phyloP scores from a whole-genome alignment of 2,329 filamentous ascomycete species.

The Trichoderma sp. region DNA sequence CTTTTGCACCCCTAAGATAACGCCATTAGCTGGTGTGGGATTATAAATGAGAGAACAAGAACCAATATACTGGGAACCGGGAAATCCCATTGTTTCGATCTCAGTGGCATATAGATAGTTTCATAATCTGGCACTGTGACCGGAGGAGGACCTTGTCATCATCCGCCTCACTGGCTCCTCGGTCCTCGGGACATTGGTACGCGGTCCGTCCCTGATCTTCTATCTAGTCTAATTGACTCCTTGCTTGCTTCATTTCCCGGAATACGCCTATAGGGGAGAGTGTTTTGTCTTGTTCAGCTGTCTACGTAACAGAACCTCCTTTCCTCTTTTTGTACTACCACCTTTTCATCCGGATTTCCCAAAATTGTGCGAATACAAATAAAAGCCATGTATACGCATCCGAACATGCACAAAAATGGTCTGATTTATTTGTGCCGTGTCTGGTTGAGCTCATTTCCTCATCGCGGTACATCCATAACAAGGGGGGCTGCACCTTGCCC shows the following conservation, averaged over 20 bases:
- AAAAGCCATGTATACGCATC: neutral
- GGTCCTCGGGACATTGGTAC: neutral
- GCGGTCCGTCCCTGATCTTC: neutral
- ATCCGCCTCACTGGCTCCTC: neutral
- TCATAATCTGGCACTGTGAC: neutral
- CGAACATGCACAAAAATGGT: neutral
- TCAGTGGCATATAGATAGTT: neutral
- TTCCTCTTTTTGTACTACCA: neutral
- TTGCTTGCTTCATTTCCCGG: neutral
- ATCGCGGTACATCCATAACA: neutral
- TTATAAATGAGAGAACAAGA: neutral
- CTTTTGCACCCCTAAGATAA: neutral
- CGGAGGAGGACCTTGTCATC: neutral
- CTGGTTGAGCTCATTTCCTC: neutral
- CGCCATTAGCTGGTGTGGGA: neutral
- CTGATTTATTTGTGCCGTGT: neutral
- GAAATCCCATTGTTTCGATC: neutral
- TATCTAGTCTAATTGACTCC: neutral
- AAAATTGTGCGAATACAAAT: neutral
- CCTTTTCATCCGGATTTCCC: neutral
- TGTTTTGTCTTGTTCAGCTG: neutral
- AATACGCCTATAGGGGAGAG: neutral
- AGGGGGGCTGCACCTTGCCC: neutral
- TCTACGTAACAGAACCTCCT: neutral
- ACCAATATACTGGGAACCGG: neutral